Base-by-base conservation (phyloP, 2,329 filamentous ascomycete species). In the Trichoderma sp. region DNA sequence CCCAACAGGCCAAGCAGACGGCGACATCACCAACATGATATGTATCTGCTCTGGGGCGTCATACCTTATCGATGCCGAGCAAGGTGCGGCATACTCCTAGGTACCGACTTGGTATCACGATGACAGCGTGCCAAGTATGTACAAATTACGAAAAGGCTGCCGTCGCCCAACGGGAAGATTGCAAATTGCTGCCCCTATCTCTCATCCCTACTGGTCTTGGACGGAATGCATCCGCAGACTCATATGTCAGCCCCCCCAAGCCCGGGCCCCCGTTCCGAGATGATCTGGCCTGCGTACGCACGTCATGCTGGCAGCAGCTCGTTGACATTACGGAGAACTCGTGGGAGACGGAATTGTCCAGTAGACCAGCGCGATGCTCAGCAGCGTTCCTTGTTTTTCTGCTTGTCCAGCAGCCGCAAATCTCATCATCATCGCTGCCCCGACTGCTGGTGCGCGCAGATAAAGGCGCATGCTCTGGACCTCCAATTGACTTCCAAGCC, bases 141-240 rank as follows among this genome's bases (percentile, higher is more conserved):
- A 24, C 21, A 21, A 49, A 49, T 18, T 11, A 43, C 56, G 34
- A 43, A 13, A 52, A 21, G 30, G 26, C 16, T 26, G 39, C 37
- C 8, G 39, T 54, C 11, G 21, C 60, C 49, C 46, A 43, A 55
- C 60, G 49, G 54, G 13, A 56, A 34, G 13, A 49, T 21, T 32
- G 30, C 51, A 56, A 24, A 49, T 32, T 32, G 30, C 24, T 26
- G 14, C 56, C 56, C 56, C 56, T 59, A 59, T 55, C 52, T 32
- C 52, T 24, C 52, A 55, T 32, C 60, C 60, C 49, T 64, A 55
- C 52, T 55, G 26, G 37, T 28, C 18, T 30, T 43, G 26, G 26
- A 60, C 58, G 58, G 39, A 60, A 30, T 18, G 18, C 60, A 54
- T 64, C 60, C 60, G 60, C 60, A 54, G 46, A 37, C 60, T 64